Percentiles rank a stretch among this genome's conserved stretches.
phyloP scores from a whole-genome alignment of 352 stramenopile genomes.

The Phytopythium montanum region DNA sequence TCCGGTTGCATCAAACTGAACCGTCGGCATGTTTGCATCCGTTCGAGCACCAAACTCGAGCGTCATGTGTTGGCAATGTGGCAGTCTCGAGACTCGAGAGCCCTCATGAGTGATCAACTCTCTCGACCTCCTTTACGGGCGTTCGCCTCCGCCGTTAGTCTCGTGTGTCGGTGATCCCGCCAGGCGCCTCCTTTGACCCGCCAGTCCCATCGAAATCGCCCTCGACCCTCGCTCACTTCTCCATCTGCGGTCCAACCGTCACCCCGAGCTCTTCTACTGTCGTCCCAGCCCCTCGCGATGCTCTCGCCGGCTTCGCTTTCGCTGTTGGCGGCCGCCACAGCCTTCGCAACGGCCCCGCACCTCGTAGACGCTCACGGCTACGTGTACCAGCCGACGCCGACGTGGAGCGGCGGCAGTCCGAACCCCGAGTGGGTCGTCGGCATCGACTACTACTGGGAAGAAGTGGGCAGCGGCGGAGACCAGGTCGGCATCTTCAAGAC shows the following conservation, averaged over 20 bases:
- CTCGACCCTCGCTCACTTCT: not conserved
- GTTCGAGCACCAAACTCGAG: no score
- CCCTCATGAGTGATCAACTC: no score
- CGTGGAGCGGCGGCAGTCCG: not conserved
- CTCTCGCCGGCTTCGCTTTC: not conserved
- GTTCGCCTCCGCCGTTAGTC: no score
- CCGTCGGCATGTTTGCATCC: no score
- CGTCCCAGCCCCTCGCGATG: not conserved
- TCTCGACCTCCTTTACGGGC: no score
- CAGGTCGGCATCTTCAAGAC: constrained; percentile 24
- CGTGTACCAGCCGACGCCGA: constrained; percentile 8
- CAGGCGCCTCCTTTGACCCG: no score
- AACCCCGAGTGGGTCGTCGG: not conserved
- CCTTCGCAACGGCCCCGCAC: not conserved
- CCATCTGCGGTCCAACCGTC: not conserved
- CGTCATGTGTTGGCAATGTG: no score
- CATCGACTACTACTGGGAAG: constrained; percentile 21
- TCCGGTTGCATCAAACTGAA: no score
- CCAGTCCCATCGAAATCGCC: no score
- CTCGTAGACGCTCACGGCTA: constrained; percentile 3
- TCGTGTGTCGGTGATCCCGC: no score
- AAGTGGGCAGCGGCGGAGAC: constrained; percentile 22
- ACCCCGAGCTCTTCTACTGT: no score
- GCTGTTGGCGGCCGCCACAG: not conserved
- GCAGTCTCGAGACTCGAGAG: no score